Percentiles rank a stretch among this genome's conserved stretches.
These are phyloP conservation scores for Prunus padus DNA, from an alignment of 306 rosid species.

Conservation along the genomic window DNA sequence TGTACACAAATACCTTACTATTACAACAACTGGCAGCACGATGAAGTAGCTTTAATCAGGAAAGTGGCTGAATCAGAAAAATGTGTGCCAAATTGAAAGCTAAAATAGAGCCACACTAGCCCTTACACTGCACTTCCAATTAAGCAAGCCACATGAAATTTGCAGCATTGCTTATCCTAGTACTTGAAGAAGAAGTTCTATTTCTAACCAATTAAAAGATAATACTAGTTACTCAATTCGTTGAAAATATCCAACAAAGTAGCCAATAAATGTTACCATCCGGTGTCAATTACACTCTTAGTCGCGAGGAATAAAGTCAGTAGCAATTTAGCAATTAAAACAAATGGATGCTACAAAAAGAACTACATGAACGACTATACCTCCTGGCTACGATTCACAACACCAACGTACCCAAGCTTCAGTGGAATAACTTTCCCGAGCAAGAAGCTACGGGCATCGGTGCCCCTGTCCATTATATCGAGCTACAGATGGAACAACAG, in stretches of 20 bases:
- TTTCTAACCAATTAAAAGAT: neutral
- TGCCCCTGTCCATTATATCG: constrained; percentile 52
- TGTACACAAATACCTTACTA: neutral
- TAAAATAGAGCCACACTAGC: neutral
- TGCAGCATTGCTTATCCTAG: no score
- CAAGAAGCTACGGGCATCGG: constrained; percentile 36
- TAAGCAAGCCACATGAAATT: neutral
- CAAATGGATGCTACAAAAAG: neutral
- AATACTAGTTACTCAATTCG: neutral
- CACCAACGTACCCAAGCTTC: constrained; percentile 39
- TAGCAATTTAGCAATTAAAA: neutral
- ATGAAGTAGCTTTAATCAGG: neutral
- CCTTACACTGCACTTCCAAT: neutral
- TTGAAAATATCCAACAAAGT: neutral
- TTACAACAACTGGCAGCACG: neutral
- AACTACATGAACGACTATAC: constrained; percentile 9
- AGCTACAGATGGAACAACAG: constrained; percentile 23
- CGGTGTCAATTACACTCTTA: neutral
- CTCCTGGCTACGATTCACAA: constrained; percentile 46
- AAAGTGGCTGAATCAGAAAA: neutral
- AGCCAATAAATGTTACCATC: neutral
- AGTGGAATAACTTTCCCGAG: constrained; percentile 42
- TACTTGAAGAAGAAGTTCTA: neutral
- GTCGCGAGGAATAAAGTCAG: neutral
- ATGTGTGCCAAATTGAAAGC: neutral